Evolutionary conservation across 108 stramenopile species (phyloP), one percentile per base, ranked within the genome.

Genomic region (Pseudonitzschia pungens): DNA sequence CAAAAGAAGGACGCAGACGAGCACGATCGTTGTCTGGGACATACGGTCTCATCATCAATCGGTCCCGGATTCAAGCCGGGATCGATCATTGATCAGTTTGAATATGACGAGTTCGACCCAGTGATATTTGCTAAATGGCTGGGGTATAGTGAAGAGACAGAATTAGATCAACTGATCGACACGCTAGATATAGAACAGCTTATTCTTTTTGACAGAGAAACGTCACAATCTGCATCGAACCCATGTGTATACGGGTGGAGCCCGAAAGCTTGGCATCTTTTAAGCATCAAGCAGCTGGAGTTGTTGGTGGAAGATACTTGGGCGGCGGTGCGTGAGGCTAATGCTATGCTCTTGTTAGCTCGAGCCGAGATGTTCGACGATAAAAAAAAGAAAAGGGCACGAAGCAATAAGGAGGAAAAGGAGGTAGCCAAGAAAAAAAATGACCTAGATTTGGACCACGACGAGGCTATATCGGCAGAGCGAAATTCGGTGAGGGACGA

Each of bases 201-300:
- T 20, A 86, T 87, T 69, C 82, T 92, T 28, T 95, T 91, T 71
- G 79, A 80, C 32, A 53, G 91, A 36, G 94, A 95, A 72, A 70
- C 29, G 69, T 56, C 90, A 11, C 66, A 67, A 22, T 67, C 66
- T 54, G 68, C 75, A 28, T 76, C 75, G 20, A 55, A 51, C 42
- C 41, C 90, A 54, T 95, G 94, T 74, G 89, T 90, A 1, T 75
- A 85, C 60, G 91, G 94, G 4, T 91, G 85, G 68, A 75, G 70
- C 42, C 81, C 90, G 67, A 77, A 74, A 44, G 64, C 81, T 6
- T 55, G 90, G 10, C 42, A 68, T 21, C 69, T 81, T 50, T 66
- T 74, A 10, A 81, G 77, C 32, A 81, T 90, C 58, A 88, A 89
- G 41, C 69, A 75, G 20, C 73, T 93, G 15, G 52, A 81, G 21